Evolutionary conservation across 2,329 filamentous ascomycete species (phyloP), one percentile per base, ranked within the genome.

Genomic region (Botrytis medusae): DNA sequence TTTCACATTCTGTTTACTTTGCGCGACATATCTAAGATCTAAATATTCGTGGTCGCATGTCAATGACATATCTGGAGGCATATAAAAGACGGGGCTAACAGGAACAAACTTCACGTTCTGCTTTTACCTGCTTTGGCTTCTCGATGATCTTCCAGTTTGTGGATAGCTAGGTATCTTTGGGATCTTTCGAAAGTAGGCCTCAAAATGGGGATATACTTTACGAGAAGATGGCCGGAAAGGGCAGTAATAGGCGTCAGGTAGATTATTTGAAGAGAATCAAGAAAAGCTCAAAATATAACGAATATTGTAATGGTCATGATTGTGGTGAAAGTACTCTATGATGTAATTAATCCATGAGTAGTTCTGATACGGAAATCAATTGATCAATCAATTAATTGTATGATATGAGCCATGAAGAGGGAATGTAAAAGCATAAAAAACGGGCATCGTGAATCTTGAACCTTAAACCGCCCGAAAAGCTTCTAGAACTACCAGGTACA

Each of bases 161-260:
- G 40, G 60, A 70, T 69, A 61, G 40, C 42, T 61, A 57, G 40
- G 32, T 48, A 46, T 51, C 65, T 48, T 72, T 25, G 44, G 44
- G 46, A 42, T 57, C 40, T 59, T 40, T 70, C 32, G 59, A 40
- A 71, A 44, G 57, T 32, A 40, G 22, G 29, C 63, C 69, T 73
- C 34, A 64, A 25, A 69, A 64, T 65, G 73, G 65, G 63, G 60
- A 64, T 59, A 60, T 70, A 51, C 72, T 63, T 65, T 60, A 65
- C 57, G 57, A 51, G 60, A 72, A 37, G 62, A 62, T 67, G 10
- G 63, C 62, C 42, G 40, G 37, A 48, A 54, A 18, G 48, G 51
- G n/a, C 18, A 68, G 44, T 40, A 64, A 71, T n/a, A 54, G 72
- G 74, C 62, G 72, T 73, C 60, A 61, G 71, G 72, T 74, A 74